Base-by-base conservation (phyloP, 495 filamentous ascomycete species). In the Terfezia claveryi region DNA sequence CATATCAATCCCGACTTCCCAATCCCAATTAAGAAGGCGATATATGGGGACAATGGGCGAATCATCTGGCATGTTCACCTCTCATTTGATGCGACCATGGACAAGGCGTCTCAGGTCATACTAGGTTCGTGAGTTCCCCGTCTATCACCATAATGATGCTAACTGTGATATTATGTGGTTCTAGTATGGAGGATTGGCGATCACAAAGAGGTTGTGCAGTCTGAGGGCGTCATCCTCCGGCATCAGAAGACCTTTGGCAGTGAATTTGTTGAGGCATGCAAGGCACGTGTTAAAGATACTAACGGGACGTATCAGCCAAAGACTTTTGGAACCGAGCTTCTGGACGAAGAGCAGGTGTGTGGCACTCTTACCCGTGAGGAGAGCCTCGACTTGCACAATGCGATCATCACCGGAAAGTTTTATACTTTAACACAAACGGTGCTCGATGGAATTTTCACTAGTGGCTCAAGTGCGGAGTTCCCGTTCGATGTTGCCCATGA, bases 401-500 rank as follows among this genome's bases (percentile, higher is more conserved):
- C 50, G 11, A 23, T 23, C 50, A 51, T 51, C 50, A 23, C n/a
- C 68, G 67, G 68, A 50, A 70, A 68, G 20, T 72, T 66, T 41
- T 70, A 64, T 51, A 63, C 64, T 23, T 56, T 72, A 10, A 69
- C 71, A 0, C 62, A 70, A 52, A 58, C 67, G 0, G 61, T 70
- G 1, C 55, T 71, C 2, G 55, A 59, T 0, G 59, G 62, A 5
- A 51, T 69, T 17, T 20, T 59, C 0, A 16, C 49, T 0, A 56
- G 51, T 3, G 56, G 59, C 51, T 7, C 61, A 14, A 10, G 23
- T 0, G 54, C 62, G 0, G 66, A 70, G 23, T 72, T 70, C 23
- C 70, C 71, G 4, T 64, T 73, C 38, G 69, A 72, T 17, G 56
- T 71, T 12, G 69, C 69, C 0, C 38, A 53, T 0, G 62, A 69